Evolutionary conservation across 1,139 yeast genomes (phyloP).

Genomic region (Kluyveromyces sp.): DNA sequence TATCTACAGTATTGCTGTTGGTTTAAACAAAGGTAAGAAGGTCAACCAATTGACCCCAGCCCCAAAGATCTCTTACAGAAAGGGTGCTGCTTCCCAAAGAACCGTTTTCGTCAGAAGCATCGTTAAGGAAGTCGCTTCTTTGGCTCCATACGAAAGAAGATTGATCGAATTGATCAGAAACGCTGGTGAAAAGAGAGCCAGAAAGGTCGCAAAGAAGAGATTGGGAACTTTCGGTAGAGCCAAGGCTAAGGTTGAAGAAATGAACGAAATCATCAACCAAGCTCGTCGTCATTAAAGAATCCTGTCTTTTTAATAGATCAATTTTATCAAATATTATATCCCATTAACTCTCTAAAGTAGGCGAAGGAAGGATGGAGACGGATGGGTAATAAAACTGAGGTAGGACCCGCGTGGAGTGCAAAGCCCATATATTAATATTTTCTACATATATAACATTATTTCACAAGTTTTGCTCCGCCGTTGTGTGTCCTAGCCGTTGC

Average conservation of each 20-base stretch:
- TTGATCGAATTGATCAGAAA: constrained; percentile 98
- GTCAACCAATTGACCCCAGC: constrained; percentile 88
- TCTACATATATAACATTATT: no score
- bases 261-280: constrained; percentile 94
- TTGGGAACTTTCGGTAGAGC: constrained; percentile 99
- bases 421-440: no score
- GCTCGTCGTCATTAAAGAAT: constrained; percentile 67
- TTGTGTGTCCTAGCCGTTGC: no score
- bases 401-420: no score
- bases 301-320: not conserved
- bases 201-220: constrained; percentile 99
- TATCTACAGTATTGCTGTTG: constrained; percentile 77
- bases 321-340: no score
- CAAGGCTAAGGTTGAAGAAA: constrained; percentile 98
- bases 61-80: constrained; percentile 93
- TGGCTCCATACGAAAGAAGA: constrained; percentile 99
- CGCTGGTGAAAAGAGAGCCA: constrained; percentile 99
- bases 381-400: no score
- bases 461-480: no score
- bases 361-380: no score
- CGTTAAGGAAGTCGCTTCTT: constrained; percentile 96
- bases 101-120: constrained; percentile 90
- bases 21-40: constrained; percentile 98
- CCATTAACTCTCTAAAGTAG: no score
- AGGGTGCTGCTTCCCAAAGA: constrained; percentile 96